Conservation (phyloP, 129 eudicot genomes). For the Heracleum sosnowskyi region DNA sequence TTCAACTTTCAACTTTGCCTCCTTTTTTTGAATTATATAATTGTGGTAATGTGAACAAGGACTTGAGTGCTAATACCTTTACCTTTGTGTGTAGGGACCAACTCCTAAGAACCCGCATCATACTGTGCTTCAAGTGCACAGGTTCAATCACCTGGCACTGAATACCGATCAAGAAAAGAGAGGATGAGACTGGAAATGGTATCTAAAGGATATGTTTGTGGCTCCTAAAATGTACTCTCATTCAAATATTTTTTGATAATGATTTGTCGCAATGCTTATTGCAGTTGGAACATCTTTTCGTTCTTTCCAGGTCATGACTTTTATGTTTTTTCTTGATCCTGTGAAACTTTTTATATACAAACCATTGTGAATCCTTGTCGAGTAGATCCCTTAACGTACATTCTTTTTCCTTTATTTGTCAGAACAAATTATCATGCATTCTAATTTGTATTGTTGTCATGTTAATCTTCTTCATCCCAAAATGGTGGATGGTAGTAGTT, state of each 20-base stretch:
- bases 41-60: background rate
- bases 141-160: background rate
- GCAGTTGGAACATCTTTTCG: background rate
- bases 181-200: background rate
- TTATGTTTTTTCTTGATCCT: background rate
- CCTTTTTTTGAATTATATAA: background rate
- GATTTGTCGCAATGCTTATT: background rate
- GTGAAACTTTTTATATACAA: background rate
- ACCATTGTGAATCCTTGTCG: background rate
- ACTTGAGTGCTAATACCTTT: background rate
- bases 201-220: background rate
- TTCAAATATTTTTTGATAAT: background rate
- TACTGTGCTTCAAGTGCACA: background rate
- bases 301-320: background rate
- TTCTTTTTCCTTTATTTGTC: too few species aligned
- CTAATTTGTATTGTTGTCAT: background rate
- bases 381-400: background rate
- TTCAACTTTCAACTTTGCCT: background rate
- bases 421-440: background rate
- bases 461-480: background rate
- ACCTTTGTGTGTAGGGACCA: background rate
- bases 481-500: background rate
- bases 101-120: background rate
- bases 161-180: background rate
- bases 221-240: background rate